Base-by-base conservation (phyloP, 179 eudicot species). In the Silene vulgaris region DNA sequence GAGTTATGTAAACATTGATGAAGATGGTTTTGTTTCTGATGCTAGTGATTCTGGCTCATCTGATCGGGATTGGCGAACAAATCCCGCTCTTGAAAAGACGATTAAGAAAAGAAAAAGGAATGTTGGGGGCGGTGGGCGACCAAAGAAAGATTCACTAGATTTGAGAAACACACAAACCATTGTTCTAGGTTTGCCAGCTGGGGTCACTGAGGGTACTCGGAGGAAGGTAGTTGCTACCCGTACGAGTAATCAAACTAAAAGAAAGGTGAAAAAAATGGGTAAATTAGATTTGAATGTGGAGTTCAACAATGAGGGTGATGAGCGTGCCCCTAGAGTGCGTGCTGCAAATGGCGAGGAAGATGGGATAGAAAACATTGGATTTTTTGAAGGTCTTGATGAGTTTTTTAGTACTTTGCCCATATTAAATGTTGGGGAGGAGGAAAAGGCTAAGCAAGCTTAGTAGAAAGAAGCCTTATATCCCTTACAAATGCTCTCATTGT, bases 381-480 rank as follows among this genome's bases (percentile, higher is more conserved):
- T 93, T 78, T 90, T 92, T 75, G 96, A 92, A 73, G 96, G 97
- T 50, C 91, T 90, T 68, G 94, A 92, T 80, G 97, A 88, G 73
- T 90, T 90, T 77, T 84, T 89, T 60, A 92, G 93, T 84, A 92
- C 88, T 73, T 83, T 92, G 82, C 97, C 94, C 8, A 90, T 90
- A 30, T 87, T 90, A 30, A 87, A 83, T 74, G 96, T 79, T 75
- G 95, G 84, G n/a, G 88, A 87, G 21, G 95, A 85, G 71, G 96
- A 85, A 50, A 91, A 90, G 86, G 88, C 83, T 71, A 89, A 91
- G 84, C 90, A 91, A 60, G 83, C 93, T 56, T 93, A 87, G 82
- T 71, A 64, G 77, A 72, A 74, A 63, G 54, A 65, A 80, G 61
- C 73, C 64, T 63, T 68, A 60, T 75, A 73, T 80, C 75, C 77